Evolutionary conservation across 2,329 filamentous ascomycete genomes (phyloP).

Genomic region (Paraphoma chrysanthemicola): DNA sequence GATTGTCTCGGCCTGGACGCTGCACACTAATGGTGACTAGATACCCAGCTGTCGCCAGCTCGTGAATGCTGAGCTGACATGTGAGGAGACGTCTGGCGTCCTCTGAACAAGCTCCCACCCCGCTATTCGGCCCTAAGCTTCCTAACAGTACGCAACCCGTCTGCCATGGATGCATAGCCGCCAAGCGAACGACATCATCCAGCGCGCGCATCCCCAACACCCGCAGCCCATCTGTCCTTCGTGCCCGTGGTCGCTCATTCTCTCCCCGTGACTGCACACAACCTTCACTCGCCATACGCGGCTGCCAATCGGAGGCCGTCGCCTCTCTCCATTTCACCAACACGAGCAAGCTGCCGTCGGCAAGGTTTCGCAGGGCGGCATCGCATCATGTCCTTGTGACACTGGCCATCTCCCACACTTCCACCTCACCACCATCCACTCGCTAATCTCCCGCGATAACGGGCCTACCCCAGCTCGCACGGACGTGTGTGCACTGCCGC

Average conservation of each 20-base stretch:
- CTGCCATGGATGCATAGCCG: constrained; percentile 18
- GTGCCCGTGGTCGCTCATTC: constrained; percentile 3
- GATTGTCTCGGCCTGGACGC: constrained; percentile 6
- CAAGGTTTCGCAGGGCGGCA: constrained; percentile 24
- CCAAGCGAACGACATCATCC: constrained; percentile 37
- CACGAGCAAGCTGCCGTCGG: constrained; percentile 10
- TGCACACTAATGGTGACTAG: neutral
- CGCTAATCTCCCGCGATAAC: constrained; percentile 14
- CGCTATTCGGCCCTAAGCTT: constrained; percentile 22
- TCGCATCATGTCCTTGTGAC: constrained; percentile 49
- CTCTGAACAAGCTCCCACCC: constrained; percentile 14
- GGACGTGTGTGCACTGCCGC: constrained; percentile 11
- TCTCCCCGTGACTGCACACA: constrained; percentile 2
- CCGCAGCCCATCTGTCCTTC: constrained; percentile 4
- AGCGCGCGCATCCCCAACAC: constrained; percentile 15
- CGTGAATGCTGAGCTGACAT: constrained; percentile 16
- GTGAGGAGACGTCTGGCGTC: constrained; percentile 11
- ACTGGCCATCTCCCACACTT: constrained; percentile 34
- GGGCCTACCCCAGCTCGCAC: constrained; percentile 21
- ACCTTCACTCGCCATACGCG: constrained; percentile 20
- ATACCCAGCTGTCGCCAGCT: constrained; percentile 1
- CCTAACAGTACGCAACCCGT: constrained; percentile 15
- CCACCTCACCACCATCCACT: constrained; percentile 20
- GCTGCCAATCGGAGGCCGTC: constrained; percentile 13
- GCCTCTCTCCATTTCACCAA: constrained; percentile 1